Conservation (phyloP, 2,329 filamentous ascomycete species). For the Microdochium paspali region DNA sequence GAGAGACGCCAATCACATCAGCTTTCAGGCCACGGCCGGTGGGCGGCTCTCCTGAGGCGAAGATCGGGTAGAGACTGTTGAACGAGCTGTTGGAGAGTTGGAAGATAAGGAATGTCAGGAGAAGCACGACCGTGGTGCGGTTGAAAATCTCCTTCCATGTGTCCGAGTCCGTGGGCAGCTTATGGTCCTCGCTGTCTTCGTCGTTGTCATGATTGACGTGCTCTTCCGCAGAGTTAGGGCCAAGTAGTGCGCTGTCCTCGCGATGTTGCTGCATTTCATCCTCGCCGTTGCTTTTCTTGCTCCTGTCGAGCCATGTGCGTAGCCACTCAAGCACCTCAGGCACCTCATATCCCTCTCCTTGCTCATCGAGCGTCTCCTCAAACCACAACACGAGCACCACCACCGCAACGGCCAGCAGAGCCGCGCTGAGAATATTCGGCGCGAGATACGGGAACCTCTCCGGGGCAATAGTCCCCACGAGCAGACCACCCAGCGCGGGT, state of each 20-base stretch:
- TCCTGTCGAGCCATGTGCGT: slow-evolving; percentile 9
- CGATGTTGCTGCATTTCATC: slow-evolving; percentile 9
- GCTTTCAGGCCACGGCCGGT: slow-evolving; percentile 69
- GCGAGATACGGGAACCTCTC: slow-evolving; percentile 71
- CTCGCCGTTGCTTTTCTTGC: slow-evolving; percentile 9
- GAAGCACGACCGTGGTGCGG: slow-evolving; percentile 70
- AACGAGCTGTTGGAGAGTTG: slow-evolving; percentile 91
- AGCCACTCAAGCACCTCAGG: slow-evolving; percentile 21
- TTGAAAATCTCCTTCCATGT: slow-evolving; percentile 56
- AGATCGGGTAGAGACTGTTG: slow-evolving; percentile 92
- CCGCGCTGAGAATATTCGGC: slow-evolving; percentile 73
- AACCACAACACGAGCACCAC: slow-evolving; percentile 70
- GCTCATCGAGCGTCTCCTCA: slow-evolving; percentile 69
- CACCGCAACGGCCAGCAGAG: slow-evolving; percentile 63
- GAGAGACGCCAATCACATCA: slow-evolving; percentile 71
- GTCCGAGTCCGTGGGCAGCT: slow-evolving; percentile 33
- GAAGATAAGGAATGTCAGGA: slow-evolving; percentile 84
- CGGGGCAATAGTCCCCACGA: slow-evolving; percentile 55
- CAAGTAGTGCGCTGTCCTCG: slow-evolving; percentile 13
- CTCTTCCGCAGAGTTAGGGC: slow-evolving; percentile 23
- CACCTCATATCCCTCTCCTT: slow-evolving; percentile 18
- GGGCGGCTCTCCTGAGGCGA: slow-evolving; percentile 66
- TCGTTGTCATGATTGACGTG: not conserved
- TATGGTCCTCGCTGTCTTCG: slow-evolving; percentile 29
- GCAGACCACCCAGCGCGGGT: slow-evolving; percentile 77